Conservation (phyloP, 176 grass and related monocot genomes). For the Musa schizocarpa region DNA sequence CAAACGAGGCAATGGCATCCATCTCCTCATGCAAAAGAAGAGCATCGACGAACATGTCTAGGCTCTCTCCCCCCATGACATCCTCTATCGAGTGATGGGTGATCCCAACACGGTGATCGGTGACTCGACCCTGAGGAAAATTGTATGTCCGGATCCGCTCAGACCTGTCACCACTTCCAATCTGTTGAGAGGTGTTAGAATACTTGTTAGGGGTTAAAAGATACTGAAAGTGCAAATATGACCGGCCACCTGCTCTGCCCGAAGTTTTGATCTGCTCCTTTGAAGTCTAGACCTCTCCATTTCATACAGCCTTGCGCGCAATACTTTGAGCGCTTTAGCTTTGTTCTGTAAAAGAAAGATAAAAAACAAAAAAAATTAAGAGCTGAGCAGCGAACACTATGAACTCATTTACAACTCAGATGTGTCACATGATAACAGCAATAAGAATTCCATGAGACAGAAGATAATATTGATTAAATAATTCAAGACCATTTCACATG, state of each 20-base stretch:
- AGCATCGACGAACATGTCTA: conserved; percentile 56
- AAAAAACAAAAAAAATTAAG: not conserved
- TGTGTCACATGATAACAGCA: too few species aligned
- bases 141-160: conserved; percentile 90
- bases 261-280: conserved; percentile 67
- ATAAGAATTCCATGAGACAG: too few species aligned
- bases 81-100: conserved; percentile 74
- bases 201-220: not conserved
- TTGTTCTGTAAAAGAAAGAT: conserved; percentile 46
- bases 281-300: conserved; percentile 69
- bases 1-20: conserved; percentile 68
- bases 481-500: too few species aligned
- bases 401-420: not conserved
- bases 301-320: conserved; percentile 70
- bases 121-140: conserved; percentile 88
- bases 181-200: conserved; percentile 17
- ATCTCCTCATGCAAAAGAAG: conserved; percentile 80
- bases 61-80: conserved; percentile 69
- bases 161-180: conserved; percentile 84
- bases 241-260: conserved; percentile 53
- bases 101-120: conserved; percentile 68
- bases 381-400: not conserved
- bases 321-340: conserved; percentile 81
- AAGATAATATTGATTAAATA: too few species aligned
- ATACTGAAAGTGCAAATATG: conserved; percentile 1